Evolutionary conservation across 805 yeast genomes (phyloP).

Genomic region (Jamesozyma gamospora): DNA sequence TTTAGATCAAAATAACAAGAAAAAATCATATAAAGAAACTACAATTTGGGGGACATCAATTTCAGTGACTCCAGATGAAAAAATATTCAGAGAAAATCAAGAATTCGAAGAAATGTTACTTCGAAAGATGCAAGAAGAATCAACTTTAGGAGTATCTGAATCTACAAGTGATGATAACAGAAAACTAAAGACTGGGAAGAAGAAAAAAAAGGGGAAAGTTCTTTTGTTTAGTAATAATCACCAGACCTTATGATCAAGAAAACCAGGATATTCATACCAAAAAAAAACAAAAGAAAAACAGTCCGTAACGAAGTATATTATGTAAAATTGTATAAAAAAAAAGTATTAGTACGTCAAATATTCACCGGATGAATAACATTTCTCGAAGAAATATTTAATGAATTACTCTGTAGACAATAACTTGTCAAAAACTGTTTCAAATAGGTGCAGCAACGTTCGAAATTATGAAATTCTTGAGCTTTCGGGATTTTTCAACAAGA

Average conservation of each 20-base stretch:
- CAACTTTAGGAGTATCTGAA: not conserved
- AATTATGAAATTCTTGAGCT: no score
- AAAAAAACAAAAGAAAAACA: no score
- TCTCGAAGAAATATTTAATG: no score
- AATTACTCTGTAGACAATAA: no score
- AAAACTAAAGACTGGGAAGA: constrained; percentile 30
- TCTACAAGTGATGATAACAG: not conserved
- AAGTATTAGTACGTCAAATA: no score
- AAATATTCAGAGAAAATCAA: constrained; percentile 34
- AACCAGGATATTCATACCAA: no score
- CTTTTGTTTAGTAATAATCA: constrained; percentile 17
- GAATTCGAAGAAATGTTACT: constrained; percentile 43
- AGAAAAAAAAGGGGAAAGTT: constrained; percentile 36
- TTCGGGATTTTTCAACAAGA: no score
- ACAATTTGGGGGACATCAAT: constrained; percentile 71
- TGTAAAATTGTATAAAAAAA: no score
- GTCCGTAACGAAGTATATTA: no score
- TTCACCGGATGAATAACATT: no score
- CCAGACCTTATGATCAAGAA: not conserved
- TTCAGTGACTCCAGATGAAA: constrained; percentile 25
- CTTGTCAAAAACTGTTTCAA: no score
- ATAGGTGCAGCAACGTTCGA: no score
- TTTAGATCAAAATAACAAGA: not conserved
- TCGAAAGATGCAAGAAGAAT: constrained; percentile 35
- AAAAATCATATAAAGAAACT: constrained; percentile 29